Evolutionary conservation across 225 moss, liverwort and hornwort genomes (phyloP), one percentile per base, ranked within the genome.

Genomic region (Physcomitrium patens): DNA sequence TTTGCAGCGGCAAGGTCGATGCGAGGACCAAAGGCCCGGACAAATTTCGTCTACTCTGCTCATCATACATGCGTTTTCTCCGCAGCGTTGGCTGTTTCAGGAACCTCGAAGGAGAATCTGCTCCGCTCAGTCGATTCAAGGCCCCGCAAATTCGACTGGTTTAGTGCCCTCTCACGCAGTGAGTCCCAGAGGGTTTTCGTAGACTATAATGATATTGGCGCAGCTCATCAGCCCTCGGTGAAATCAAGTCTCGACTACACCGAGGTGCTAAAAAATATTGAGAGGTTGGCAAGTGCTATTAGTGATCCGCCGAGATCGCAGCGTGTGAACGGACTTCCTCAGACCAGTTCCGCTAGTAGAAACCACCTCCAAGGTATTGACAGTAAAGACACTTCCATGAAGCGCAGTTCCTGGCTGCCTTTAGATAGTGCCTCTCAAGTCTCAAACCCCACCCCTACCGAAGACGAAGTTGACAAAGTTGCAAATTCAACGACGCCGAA

Each of bases 1-100:
- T 51, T 37, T 49, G 78, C 77, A 60, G 94, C 94, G 13, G 93
- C 93, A 1, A 81, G 93, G 44, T 91, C 81, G 75, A 82, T 97
- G 74, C 78, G 94, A 20, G 94, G 94, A 14, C 68, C 91, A 1
- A 97, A 97, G 79, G 97, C 94, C 26, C 82, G 91, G 37, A 97
- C 94, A 19, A 97, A 97, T 80, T 97, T 97, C 27, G 77, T 92
- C 2, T 86, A 91, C 37, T 92, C 92, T 1, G 69, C 80, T 16
- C 82, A 87, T 47, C 82, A 87, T 65, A 82, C 87, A 9, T 87
- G 87, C 68, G 67, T 85, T 75, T 75, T 85, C 15, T 84, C 77
- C 22, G 79, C 77, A 11, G 84, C 87, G 53, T 65, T 87, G 60
- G 72, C 82, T 0, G 77, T 85, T 3, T 82, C 80, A 9, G 77